These are phyloP conservation scores for Zea luxurians DNA, from an alignment of 176 grass and related monocot genomes.

Conservation along the genomic window DNA sequence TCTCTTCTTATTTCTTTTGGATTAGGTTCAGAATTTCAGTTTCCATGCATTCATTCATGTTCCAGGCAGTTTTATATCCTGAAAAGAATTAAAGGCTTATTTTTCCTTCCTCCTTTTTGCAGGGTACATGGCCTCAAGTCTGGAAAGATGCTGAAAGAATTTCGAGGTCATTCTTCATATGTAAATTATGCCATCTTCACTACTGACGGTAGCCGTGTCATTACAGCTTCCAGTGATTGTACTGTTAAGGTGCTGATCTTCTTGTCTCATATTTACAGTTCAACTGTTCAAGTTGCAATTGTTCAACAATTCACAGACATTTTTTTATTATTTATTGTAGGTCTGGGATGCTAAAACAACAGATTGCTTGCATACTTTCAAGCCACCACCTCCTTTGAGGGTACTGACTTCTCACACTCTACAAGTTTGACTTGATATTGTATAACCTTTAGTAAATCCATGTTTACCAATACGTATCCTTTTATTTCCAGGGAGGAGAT, in stretches of 20 bases:
- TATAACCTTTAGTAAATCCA: slow-evolving; percentile 23
- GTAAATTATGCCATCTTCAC: slow-evolving; percentile 97
- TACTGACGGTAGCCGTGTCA: slow-evolving; percentile 81
- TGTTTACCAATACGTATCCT: slow-evolving; percentile 1
- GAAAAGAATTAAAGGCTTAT: slow-evolving; percentile 20
- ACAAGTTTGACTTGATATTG: slow-evolving; percentile 4
- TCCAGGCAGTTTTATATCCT: slow-evolving; percentile 21
- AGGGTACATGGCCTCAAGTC: slow-evolving; percentile 98
- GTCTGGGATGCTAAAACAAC: slow-evolving; percentile 98
- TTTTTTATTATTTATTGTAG: slow-evolving; percentile 56
- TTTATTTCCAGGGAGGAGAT: slow-evolving; percentile 81
- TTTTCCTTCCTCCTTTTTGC: slow-evolving; percentile 19
- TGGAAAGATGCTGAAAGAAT: slow-evolving; percentile 99
- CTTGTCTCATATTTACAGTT: slow-evolving; percentile 15
- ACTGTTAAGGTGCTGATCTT: slow-evolving; percentile 79
- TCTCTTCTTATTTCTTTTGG: slow-evolving; percentile 18
- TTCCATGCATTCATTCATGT: slow-evolving; percentile 8
- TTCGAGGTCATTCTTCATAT: slow-evolving; percentile 83
- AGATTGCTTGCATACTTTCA: slow-evolving; percentile 96
- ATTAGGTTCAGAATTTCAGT: slow-evolving; percentile 17
- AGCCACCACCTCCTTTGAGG: slow-evolving; percentile 90
- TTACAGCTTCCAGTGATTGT: slow-evolving; percentile 96
- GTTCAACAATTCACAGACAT: not conserved
- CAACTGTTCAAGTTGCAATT: slow-evolving; percentile 17
- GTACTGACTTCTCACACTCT: slow-evolving; percentile 50